Base-by-base conservation (phyloP, 148 eudicot genomes). In the Amaranthus hypochondriacus region DNA sequence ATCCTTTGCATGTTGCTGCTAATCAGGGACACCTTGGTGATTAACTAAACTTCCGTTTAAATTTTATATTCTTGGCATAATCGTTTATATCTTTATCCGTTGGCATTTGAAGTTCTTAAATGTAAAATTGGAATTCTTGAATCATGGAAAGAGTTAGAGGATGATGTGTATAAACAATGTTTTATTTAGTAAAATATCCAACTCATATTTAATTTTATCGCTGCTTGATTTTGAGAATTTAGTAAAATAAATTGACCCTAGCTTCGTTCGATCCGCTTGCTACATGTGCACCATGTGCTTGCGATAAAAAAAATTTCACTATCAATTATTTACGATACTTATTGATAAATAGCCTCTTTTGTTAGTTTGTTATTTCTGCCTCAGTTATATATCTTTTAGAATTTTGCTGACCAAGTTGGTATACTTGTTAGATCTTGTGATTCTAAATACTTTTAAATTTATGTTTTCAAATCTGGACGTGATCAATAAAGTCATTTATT, bases 1-100 rank as follows among this genome's bases (percentile, higher is more conserved):
- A 87, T 83, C 86, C 97, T 67, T 78, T 91, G 84, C 97, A 91
- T 78, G 89, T 85, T 78, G 90, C 97, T 73, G 91, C 93, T 21
- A 78, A 82, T 75, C 84, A 85, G 70, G 97, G 97, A 72, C 89
- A 89, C 80, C 89, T 86, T 42, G 93, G 97, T 91, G 66, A 69
- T 14, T 65, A 5, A 11, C 78, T 69, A 52, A 55, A 74, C 72
- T 64, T 47, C 11, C 12, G 2, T 42, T 49, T 8, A 57, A 9
- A 5, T 58, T 58, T 48, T 28, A 7, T 66, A 21, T 28, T 8
- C 46, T 18, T 55, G 39, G 9, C 48, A 11, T 14, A 5, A 14
- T 59, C 0, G 3, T 21, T 69, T 66, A 7, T 44, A 9, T 54
- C 39, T 28, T 28, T 28, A 28, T 28, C 39, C 39, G 39, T 28